Evolutionary conservation across 257 asterid genomes (phyloP).

Genomic region (Leptodermis oblonga): DNA sequence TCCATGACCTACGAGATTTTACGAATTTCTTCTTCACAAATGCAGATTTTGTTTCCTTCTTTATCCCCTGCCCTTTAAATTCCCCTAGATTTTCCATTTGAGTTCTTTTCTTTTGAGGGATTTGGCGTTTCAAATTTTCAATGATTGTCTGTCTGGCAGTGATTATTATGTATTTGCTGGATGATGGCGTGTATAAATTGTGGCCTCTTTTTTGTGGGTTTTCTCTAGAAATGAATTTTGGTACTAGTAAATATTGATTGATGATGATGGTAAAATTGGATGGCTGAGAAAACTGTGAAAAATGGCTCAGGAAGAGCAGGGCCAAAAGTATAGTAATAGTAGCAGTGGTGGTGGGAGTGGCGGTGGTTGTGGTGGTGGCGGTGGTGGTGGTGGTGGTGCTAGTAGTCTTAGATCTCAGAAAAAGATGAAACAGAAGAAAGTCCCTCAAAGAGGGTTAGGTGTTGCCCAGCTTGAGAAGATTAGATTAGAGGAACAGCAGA

Average conservation of each 20-base stretch:
- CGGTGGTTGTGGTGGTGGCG: conserved; percentile 9
- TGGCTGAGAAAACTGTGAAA: conserved; percentile 30
- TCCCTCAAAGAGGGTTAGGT: conserved; percentile 90
- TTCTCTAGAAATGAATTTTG: conserved; percentile 30
- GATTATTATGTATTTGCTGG: conserved; percentile 43
- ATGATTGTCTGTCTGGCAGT: conserved; percentile 27
- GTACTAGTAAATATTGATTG: neutral
- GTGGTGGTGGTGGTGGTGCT: neutral
- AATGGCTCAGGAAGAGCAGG: conserved; percentile 65
- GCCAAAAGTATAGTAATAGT: conserved; percentile 31
- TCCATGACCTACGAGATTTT: conserved; percentile 35
- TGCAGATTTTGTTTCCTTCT: conserved; percentile 26
- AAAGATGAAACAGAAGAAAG: conserved; percentile 67
- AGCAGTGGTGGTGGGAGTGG: conserved; percentile 26
- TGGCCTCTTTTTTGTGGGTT: conserved; percentile 17
- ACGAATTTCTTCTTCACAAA: conserved; percentile 24
- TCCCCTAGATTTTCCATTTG: conserved; percentile 21
- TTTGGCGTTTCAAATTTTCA: conserved; percentile 42
- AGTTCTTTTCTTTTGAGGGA: conserved; percentile 14
- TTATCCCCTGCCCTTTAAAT: conserved; percentile 1
- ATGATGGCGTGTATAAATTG: conserved; percentile 19
- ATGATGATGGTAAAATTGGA: conserved; percentile 23
- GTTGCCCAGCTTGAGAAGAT: conserved; percentile 93
- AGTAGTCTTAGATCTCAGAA: conserved; percentile 32
- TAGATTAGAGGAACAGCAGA: conserved; percentile 68